phyloP scores from a whole-genome alignment of 2,329 filamentous ascomycete species.

The Cordyceps tenuipes region DNA sequence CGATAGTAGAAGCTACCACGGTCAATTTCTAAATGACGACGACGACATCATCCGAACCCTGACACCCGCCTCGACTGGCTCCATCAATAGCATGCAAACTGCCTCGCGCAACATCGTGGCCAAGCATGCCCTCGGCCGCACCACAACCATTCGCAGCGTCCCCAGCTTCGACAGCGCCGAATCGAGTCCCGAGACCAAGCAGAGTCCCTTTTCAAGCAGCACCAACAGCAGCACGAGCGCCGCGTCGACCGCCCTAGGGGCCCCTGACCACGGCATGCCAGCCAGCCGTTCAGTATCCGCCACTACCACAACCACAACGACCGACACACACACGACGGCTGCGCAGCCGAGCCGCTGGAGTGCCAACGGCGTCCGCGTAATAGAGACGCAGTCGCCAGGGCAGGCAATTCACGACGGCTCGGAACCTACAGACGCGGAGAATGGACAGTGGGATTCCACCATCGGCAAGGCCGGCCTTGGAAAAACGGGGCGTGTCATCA shows the following conservation, averaged over 20 bases:
- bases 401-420: conserved; percentile 20
- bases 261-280: conserved; percentile 23
- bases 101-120: conserved; percentile 15
- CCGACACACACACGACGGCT: conserved; percentile 27
- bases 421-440: conserved; percentile 27
- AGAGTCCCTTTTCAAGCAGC: conserved; percentile 48
- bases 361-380: conserved; percentile 22
- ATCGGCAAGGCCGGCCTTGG: conserved; percentile 62
- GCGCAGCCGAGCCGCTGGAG: conserved; percentile 25
- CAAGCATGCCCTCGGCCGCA: conserved; percentile 26
- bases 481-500: conserved; percentile 72
- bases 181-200: conserved; percentile 37
- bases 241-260: conserved; percentile 31
- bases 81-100: conserved; percentile 32
- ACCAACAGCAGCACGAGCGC: conserved; percentile 45
- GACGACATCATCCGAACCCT: conserved; percentile 25
- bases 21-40: conserved; percentile 24
- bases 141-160: conserved; percentile 48
- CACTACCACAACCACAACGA: conserved; percentile 28
- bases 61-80: conserved; percentile 30
- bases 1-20: conserved; percentile 14
- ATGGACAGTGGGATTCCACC: conserved; percentile 53
- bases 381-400: conserved; percentile 18
- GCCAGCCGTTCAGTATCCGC: conserved; percentile 1
- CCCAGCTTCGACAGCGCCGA: conserved; percentile 45